Evolutionary conservation across 495 filamentous ascomycete species (phyloP).

Genomic region (Cudoniella acicularis): DNA sequence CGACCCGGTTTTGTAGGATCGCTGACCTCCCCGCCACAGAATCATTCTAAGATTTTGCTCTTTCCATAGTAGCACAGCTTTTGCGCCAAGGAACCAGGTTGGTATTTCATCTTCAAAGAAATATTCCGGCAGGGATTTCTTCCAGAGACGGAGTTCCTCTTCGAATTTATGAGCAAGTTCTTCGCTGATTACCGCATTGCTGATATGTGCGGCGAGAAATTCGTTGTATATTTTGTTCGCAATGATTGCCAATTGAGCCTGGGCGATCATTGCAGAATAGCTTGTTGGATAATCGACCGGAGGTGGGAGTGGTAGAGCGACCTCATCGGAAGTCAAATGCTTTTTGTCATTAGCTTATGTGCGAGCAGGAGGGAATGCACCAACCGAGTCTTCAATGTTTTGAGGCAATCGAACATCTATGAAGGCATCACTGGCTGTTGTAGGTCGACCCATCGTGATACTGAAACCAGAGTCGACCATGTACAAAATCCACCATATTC

Average conservation of each 20-base stretch:
- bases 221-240: slow-evolving; percentile 31
- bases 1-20: slow-evolving; percentile 11
- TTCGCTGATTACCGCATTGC: slow-evolving; percentile 20
- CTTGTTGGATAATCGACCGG: slow-evolving; percentile 24
- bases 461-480: slow-evolving; percentile 27
- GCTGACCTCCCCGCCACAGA: slow-evolving; percentile 19
- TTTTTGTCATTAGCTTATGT: background rate
- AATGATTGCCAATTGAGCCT: slow-evolving; percentile 25
- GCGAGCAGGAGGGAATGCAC: background rate
- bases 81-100: slow-evolving; percentile 26
- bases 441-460: slow-evolving; percentile 31
- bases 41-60: slow-evolving; percentile 34
- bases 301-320: slow-evolving; percentile 16
- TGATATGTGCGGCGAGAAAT: slow-evolving; percentile 20
- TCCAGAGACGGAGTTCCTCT: slow-evolving; percentile 25
- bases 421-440: slow-evolving; percentile 43
- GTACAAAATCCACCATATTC: slow-evolving; percentile 27
- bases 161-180: slow-evolving; percentile 25
- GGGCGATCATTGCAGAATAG: slow-evolving; percentile 33
- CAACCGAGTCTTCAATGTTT: slow-evolving; percentile 45
- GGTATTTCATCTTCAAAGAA: slow-evolving; percentile 10
- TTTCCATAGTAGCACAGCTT: slow-evolving; percentile 27
- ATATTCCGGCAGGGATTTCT: slow-evolving; percentile 13
- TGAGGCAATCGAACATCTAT: slow-evolving; percentile 46
- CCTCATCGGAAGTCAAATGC: slow-evolving; percentile 15